These are phyloP conservation scores for Malbranchea zuffiana DNA, from an alignment of 2,329 filamentous ascomycete species.

Conservation along the genomic window DNA sequence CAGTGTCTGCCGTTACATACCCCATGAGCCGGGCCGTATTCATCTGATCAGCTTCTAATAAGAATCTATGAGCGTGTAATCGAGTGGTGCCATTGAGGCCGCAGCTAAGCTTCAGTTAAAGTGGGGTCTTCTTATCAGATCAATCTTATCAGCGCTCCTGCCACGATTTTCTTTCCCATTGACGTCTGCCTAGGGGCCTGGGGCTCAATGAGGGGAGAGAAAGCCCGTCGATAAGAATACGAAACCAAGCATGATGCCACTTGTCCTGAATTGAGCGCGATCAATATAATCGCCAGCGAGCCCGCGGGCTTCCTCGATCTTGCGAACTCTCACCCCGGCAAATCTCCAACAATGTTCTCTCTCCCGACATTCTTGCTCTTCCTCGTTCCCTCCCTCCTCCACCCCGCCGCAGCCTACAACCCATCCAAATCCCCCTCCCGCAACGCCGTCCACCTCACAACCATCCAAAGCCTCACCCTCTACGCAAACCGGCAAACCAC, in stretches of 20 bases:
- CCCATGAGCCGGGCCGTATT: no score
- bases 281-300: no score
- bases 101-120: no score
- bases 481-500: slow-evolving; percentile 57
- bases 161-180: slow-evolving; percentile 1
- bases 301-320: no score
- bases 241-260: slow-evolving; percentile 1
- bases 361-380: slow-evolving; percentile 2
- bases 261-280: slow-evolving; percentile 7
- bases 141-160: slow-evolving; percentile 15
- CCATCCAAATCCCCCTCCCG: slow-evolving; percentile 22
- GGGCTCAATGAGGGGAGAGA: not conserved
- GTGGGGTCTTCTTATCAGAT: no score
- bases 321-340: no score
- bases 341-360: slow-evolving; percentile 4
- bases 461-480: slow-evolving; percentile 69
- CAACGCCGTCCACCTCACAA: slow-evolving; percentile 30
- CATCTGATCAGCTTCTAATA: no score
- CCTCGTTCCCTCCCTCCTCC: slow-evolving; percentile 13
- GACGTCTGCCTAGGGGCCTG: no score
- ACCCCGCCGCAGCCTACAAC: slow-evolving; percentile 12
- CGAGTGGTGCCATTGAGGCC: no score
- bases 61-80: no score
- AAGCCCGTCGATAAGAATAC: not conserved
- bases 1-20: no score